phyloP scores from a whole-genome alignment of 768 basidiomycete species.

The Naganishia antarctica region DNA sequence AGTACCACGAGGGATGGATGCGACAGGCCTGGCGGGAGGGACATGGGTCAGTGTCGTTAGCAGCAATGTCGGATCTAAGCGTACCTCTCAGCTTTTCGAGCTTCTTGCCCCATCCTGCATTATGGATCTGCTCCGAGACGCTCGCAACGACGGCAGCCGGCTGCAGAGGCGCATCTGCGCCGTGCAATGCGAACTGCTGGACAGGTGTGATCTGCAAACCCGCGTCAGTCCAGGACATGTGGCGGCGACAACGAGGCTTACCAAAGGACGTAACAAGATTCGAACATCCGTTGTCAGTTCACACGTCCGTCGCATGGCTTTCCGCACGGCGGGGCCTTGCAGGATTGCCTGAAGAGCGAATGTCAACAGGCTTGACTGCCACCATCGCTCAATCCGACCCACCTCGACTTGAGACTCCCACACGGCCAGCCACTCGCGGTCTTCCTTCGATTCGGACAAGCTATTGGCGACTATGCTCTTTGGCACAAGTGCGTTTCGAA shows the following conservation, averaged over 20 bases:
- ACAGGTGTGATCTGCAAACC: not conserved
- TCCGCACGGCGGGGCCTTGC: not conserved
- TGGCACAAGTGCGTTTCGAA: constrained; percentile 51
- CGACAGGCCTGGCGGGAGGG: constrained; percentile 57
- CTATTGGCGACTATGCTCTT: not conserved
- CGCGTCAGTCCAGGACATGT: not conserved
- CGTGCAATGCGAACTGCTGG: constrained; percentile 4
- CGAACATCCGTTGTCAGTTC: constrained; percentile 45
- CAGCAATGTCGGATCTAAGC: not conserved
- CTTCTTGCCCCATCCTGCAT: constrained; percentile 42
- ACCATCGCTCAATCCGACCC: constrained; percentile 27
- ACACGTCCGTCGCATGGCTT: constrained; percentile 32
- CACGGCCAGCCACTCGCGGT: constrained; percentile 58
- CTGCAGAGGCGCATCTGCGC: not conserved
- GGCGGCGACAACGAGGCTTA: constrained; percentile 21
- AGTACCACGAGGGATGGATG: constrained; percentile 77
- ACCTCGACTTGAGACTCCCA: constrained; percentile 62
- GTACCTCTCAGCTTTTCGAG: constrained; percentile 40
- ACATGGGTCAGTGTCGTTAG: not conserved
- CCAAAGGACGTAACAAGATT: constrained; percentile 41
- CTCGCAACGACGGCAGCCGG: constrained; percentile 4
- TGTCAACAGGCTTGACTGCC: constrained; percentile 28
- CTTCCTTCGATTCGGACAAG: constrained; percentile 34
- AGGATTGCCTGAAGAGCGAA: constrained; percentile 2
- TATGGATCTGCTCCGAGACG: constrained; percentile 34